Percentiles rank a stretch among this genome's conserved stretches.
These are phyloP conservation scores for Lasiosphaeris hirsuta DNA, from an alignment of 495 filamentous ascomycete species.

Conservation along the genomic window DNA sequence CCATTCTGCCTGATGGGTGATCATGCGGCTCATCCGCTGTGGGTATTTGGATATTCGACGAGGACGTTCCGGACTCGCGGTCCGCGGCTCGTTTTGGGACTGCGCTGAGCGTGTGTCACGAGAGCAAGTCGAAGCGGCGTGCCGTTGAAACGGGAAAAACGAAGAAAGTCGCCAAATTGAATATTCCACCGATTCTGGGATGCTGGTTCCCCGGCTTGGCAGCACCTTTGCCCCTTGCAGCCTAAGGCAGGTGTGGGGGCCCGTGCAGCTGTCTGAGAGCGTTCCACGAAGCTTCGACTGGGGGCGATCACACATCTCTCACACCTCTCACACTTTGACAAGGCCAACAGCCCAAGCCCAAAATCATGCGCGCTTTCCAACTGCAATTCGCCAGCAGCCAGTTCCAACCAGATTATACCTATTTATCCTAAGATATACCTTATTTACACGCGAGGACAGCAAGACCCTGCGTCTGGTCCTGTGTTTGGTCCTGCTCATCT, in stretches of 20 bases:
- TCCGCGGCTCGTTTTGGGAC: slow-evolving; percentile 5
- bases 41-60: not conserved
- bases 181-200: slow-evolving; percentile 5
- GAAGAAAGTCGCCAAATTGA: not conserved
- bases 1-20: slow-evolving; percentile 9
- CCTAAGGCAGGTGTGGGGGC: not conserved
- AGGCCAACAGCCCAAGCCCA: slow-evolving; percentile 1
- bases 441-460: too few relatives aligned
- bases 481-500: not conserved
- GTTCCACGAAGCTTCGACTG: slow-evolving; percentile 29
- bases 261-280: slow-evolving; percentile 23
- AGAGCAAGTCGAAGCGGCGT: not conserved
- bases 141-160: not conserved
- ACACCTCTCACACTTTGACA: not conserved
- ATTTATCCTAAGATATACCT: too few relatives aligned
- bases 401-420: too few relatives aligned
- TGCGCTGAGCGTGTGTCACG: not conserved
- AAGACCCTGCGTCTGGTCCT: too few relatives aligned
- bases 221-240: not conserved
- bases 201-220: slow-evolving; percentile 19
- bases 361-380: not conserved
- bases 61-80: not conserved
- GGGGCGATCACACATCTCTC: slow-evolving; percentile 25
- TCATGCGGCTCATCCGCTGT: slow-evolving; percentile 9
- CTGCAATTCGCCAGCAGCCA: not conserved